Conservation (phyloP, 108 stramenopile genomes). For the Poteriospumella lacustris region DNA sequence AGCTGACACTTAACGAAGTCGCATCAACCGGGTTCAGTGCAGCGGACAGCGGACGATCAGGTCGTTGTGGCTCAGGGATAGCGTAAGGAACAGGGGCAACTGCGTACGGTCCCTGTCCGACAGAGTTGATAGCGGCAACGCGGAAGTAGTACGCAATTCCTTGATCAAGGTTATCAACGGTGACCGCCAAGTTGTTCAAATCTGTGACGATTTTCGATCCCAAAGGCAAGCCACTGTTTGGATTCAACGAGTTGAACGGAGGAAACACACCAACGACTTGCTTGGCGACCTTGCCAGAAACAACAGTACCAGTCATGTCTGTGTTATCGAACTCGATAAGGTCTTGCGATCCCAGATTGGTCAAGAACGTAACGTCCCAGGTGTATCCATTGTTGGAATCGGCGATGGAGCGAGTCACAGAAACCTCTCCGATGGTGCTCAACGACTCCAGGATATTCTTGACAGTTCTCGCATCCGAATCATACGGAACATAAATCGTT, state of each 20-base stretch:
- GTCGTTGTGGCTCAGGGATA: constrained; percentile 60
- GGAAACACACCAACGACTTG: constrained; percentile 39
- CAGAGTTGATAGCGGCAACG: constrained; percentile 59
- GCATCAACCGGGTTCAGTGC: constrained; percentile 52
- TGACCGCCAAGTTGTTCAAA: constrained; percentile 34
- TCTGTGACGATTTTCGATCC: constrained; percentile 60
- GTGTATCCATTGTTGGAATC: constrained; percentile 67
- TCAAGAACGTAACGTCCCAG: constrained; percentile 68
- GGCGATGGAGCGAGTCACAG: constrained; percentile 54
- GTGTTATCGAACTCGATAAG: constrained; percentile 55
- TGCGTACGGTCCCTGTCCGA: constrained; percentile 59
- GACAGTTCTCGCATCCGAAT: constrained; percentile 55
- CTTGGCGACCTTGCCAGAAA: constrained; percentile 49
- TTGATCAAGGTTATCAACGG: constrained; percentile 53
- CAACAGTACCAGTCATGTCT: constrained; percentile 63
- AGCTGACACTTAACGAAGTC: constrained; percentile 51
- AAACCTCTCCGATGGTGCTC: constrained; percentile 58
- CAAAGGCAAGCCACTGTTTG: constrained; percentile 39
- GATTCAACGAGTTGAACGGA: constrained; percentile 42
- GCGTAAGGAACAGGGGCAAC: constrained; percentile 57
- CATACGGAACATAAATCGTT: constrained; percentile 63
- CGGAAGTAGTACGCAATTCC: constrained; percentile 68
- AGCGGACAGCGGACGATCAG: constrained; percentile 56
- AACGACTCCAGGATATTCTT: constrained; percentile 62
- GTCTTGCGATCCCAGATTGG: constrained; percentile 60